Base-by-base conservation (phyloP, 345 rosid species). In the Populus tremula region DNA sequence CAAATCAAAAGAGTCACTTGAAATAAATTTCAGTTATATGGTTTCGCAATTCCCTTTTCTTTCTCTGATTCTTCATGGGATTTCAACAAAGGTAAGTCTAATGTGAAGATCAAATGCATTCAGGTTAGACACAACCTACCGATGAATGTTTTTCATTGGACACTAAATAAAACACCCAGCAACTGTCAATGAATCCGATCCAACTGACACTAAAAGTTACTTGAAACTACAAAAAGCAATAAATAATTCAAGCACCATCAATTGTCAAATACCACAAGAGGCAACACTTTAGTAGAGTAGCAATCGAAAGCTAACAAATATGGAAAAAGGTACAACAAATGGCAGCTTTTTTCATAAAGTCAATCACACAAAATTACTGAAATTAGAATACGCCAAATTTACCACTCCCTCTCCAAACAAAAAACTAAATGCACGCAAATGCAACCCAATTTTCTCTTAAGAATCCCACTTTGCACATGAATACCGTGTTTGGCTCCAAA, bases 361-460 rank as follows among this genome's bases (percentile, higher is more conserved):
- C 17, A 35, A n/a, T 35, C 9, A 50, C 21, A 47, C 3, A 47
- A 65, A 12, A 47, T 9, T 9, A 12, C 17, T n/a, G 20, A 29
- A 29, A 21, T 18, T 36, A 8, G 67, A 72, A 73, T 47, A 47
- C 61, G 23, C 67, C 7, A 9, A 23, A 75, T 49, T 31, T 12
- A 65, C 47, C 5, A 33, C 47, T 41, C 7, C 14, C 16, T 29
- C 3, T n/a, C 13, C 27, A 29, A 14, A 4, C n/a, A 43, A 1
- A 35, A 11, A 21, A 21, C 38, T 50, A 47, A 56, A 29, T 71
- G 68, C 38, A 63, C 67, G 25, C 12, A 50, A 61, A 72, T 65
- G 36, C 65, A 71, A 49, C 70, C 47, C n/a, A 41, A 43, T 69
- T 47, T 59, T 39, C 70, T 23, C 70, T 47, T 18, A 71, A 64